These are phyloP conservation scores for Calonectria pauciramosa DNA, from an alignment of 2,329 filamentous ascomycete genomes.

Conservation along the genomic window DNA sequence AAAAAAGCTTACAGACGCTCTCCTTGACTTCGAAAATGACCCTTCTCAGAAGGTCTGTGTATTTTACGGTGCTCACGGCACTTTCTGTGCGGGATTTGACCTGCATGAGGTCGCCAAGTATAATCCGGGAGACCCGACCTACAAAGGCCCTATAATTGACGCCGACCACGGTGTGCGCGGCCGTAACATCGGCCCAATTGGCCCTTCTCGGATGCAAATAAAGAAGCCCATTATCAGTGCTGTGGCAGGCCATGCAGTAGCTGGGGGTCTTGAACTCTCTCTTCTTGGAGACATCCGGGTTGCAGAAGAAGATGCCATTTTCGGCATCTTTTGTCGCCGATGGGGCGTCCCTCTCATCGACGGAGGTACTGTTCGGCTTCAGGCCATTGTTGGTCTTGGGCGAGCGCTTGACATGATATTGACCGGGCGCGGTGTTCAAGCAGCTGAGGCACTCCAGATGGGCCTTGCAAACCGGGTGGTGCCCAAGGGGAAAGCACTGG, in stretches of 20 bases:
- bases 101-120: slow-evolving; percentile 58
- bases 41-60: slow-evolving; percentile 65
- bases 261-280: slow-evolving; percentile 65
- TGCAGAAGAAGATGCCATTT: slow-evolving; percentile 65
- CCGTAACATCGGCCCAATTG: slow-evolving; percentile 61
- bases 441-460: slow-evolving; percentile 64
- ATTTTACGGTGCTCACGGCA: slow-evolving; percentile 59
- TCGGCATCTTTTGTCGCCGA: slow-evolving; percentile 69
- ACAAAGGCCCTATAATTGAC: slow-evolving; percentile 22
- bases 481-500: slow-evolving; percentile 61
- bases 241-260: slow-evolving; percentile 66
- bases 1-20: slow-evolving; percentile 60
- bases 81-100: slow-evolving; percentile 68
- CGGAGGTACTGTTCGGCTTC: slow-evolving; percentile 65
- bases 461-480: slow-evolving; percentile 68
- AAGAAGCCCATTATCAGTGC: slow-evolving; percentile 67
- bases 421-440: slow-evolving; percentile 63
- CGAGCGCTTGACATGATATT: slow-evolving; percentile 70
- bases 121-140: background rate
- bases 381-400: slow-evolving; percentile 64
- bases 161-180: slow-evolving; percentile 30
- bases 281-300: slow-evolving; percentile 67
- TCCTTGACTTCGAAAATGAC: slow-evolving; percentile 65
- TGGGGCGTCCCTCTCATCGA: slow-evolving; percentile 53
- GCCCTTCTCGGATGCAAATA: slow-evolving; percentile 63